Percentiles rank a stretch among this genome's conserved stretches.
Conservation (phyloP, 2,329 filamentous ascomycete genomes). For the Phaeophleospora eucalypticola region DNA sequence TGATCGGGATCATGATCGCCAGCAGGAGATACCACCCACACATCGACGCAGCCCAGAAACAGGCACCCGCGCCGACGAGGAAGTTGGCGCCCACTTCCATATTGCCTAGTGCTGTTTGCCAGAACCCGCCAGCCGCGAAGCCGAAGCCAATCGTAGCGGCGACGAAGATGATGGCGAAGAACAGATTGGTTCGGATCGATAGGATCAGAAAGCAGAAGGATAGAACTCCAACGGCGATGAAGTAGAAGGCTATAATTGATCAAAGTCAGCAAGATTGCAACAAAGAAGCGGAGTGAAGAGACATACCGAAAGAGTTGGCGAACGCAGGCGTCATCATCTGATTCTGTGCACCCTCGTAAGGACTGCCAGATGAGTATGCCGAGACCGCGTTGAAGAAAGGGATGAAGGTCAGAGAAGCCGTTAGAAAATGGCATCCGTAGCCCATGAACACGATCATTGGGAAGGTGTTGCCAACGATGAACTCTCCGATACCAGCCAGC, state of each 20-base stretch:
- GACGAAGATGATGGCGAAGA: slow-evolving; percentile 26
- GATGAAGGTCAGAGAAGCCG: slow-evolving; percentile 18
- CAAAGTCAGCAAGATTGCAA: no score
- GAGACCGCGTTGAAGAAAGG: slow-evolving; percentile 19
- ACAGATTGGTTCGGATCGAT: slow-evolving; percentile 18
- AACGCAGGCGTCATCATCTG: slow-evolving; percentile 16
- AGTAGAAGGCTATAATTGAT: slow-evolving; percentile 21
- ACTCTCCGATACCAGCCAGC: slow-evolving; percentile 34
- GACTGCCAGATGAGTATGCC: slow-evolving; percentile 17
- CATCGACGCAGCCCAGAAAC: slow-evolving; percentile 19
- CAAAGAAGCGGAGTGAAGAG: background rate
- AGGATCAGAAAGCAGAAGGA: slow-evolving; percentile 25
- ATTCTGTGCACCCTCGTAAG: slow-evolving; percentile 11
- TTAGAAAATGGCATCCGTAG: slow-evolving; percentile 22
- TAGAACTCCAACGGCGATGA: slow-evolving; percentile 22
- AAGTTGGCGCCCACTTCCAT: slow-evolving; percentile 9
- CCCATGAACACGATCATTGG: slow-evolving; percentile 25
- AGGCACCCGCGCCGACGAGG: slow-evolving; percentile 15
- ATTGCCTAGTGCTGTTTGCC: slow-evolving; percentile 8
- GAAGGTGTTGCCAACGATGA: slow-evolving; percentile 35
- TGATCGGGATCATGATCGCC: slow-evolving; percentile 18
- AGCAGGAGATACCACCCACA: slow-evolving; percentile 20
- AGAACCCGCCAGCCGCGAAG: slow-evolving; percentile 16
- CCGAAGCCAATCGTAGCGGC: slow-evolving; percentile 19
- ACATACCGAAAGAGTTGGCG: slow-evolving; percentile 17